Base-by-base conservation (phyloP, 257 asterid genomes). In the Rauvolfia tetraphylla region DNA sequence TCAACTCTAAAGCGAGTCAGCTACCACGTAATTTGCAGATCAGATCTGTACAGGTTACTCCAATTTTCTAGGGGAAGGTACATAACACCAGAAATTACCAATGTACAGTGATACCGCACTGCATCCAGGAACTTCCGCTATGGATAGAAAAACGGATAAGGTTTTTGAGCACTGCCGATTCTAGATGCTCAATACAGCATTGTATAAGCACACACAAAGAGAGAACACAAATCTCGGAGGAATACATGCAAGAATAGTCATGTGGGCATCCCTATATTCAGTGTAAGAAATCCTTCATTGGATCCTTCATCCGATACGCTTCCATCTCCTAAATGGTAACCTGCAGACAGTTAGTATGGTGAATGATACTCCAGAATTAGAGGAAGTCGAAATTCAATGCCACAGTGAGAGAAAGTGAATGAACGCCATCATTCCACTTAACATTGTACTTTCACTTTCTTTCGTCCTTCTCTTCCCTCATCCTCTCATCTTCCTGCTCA, bases 341-440 rank as follows among this genome's bases (percentile, higher is more conserved):
- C 96, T 92, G 81, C 58, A 70, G n/a, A n/a, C n/a, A 41, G 42
- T 36, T 41, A 61, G 68, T 36, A 3, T 17, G 42, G 53, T 78
- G 59, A 82, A 73, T 69, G 74, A 72, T 75, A 49, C 31, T 7
- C 29, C 46, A 23, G 59, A 29, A 58, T 44, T 8, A 34, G 25
- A 59, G 2, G 15, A 31, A 61, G 29, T 10, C 27, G 15, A 54
- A 61, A 71, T 46, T 34, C 41, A 67, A 63, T 22, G 38, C 17
- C 3, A 5, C 22, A 68, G 61, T 49, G 23, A 42, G 23, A 3
- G 74, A 5, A 34, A 61, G 57, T 38, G 14, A 48, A 75, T 79
- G n/a, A 79, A 93, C 98, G 96, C 91, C 97, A n/a, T 91, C 96
- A 25, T 91, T 89, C 92, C 94, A 92, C 88, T 89, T 92, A 80